A percentile compares a stretch with the other conserved stretches of the same genome.
These are phyloP conservation scores for Tolypocladium tropicale DNA, from an alignment of 2,329 filamentous ascomycete genomes.

Conservation along the genomic window DNA sequence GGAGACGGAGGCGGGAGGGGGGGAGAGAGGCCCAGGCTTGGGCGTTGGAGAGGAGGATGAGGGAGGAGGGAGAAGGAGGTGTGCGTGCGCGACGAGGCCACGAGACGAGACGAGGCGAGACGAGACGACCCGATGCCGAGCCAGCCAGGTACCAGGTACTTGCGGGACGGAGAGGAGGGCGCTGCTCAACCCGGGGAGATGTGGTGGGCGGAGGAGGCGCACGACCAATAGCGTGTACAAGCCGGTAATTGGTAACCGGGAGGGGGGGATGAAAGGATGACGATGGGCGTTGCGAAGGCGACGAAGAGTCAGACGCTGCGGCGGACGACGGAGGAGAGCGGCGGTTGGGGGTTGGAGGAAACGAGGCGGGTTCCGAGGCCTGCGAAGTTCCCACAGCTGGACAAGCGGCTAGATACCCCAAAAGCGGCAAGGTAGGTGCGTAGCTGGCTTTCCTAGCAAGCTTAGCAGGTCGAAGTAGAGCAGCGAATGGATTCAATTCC, in stretches of 20 bases:
- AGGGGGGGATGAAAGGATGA: too few relatives aligned
- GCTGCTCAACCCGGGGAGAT: not conserved
- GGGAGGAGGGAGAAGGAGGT: not conserved
- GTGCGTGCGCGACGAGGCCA: not conserved
- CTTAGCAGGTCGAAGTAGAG: not conserved
- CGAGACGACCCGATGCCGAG: not conserved
- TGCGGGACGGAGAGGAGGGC: not conserved
- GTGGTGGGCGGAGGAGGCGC: not conserved
- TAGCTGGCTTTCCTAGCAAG: too few relatives aligned
- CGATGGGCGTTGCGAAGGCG: not conserved
- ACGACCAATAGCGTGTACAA: not conserved
- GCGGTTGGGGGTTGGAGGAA: not conserved
- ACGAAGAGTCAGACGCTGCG: not conserved
- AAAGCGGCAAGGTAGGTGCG: too few relatives aligned
- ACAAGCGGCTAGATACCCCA: not conserved
- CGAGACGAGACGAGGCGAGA: too few relatives aligned
- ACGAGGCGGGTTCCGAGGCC: not conserved
- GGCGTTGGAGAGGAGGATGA: not conserved
- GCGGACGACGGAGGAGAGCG: not conserved
- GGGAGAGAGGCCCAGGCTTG: too few relatives aligned
- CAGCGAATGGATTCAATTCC: not conserved
- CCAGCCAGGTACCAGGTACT: conserved; percentile 2
- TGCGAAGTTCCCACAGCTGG: not conserved
- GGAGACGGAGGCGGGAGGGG: not conserved
- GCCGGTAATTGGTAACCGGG: not conserved